A percentile compares a stretch with the other conserved stretches of the same genome.
Conservation (phyloP, 2,329 filamentous ascomycete species). For the Gaeumannomyces sp. region DNA sequence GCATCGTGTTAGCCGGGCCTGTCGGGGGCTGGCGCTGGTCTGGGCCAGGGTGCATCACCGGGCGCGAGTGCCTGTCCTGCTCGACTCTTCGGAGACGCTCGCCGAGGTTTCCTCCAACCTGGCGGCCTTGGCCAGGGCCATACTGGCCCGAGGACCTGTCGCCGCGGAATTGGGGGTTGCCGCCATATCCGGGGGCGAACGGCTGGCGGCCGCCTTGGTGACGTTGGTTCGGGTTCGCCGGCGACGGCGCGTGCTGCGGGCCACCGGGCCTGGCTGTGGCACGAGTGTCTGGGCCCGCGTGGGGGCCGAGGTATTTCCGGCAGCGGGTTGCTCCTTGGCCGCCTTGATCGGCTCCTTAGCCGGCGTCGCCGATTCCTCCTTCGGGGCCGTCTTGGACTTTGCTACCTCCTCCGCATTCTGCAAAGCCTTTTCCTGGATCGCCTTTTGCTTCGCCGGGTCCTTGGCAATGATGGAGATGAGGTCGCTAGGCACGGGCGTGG, state of each 20-base stretch:
- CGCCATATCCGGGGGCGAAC: slow-evolving; percentile 5
- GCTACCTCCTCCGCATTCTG: slow-evolving; percentile 63
- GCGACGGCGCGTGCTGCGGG: slow-evolving; percentile 26
- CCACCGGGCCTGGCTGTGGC: slow-evolving; percentile 24
- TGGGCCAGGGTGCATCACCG: slow-evolving; percentile 44
- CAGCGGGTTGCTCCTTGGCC: slow-evolving; percentile 7
- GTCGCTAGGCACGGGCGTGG: slow-evolving; percentile 85
- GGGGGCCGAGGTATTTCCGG: slow-evolving; percentile 18
- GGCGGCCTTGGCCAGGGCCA: slow-evolving; percentile 29
- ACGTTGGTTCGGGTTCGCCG: slow-evolving; percentile 42
- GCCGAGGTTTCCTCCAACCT: slow-evolving; percentile 37
- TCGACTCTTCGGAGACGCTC: slow-evolving; percentile 47
- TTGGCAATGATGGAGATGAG: slow-evolving; percentile 94
- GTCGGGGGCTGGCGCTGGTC: slow-evolving; percentile 69
- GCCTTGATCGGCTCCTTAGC: slow-evolving; percentile 18
- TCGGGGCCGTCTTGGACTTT: slow-evolving; percentile 39
- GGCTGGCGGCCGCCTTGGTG: slow-evolving; percentile 43
- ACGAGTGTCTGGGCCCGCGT: slow-evolving; percentile 6
- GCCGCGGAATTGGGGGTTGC: slow-evolving; percentile 27
- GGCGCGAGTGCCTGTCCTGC: slow-evolving; percentile 28
- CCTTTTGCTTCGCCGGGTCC: slow-evolving; percentile 87
- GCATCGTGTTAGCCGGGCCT: slow-evolving; percentile 56
- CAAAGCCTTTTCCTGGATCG: slow-evolving; percentile 84
- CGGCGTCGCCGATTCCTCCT: slow-evolving; percentile 36
- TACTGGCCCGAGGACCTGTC: slow-evolving; percentile 39